phyloP scores from a whole-genome alignment of 108 stramenopile genomes.

The Nannochloropsis oceanica region DNA sequence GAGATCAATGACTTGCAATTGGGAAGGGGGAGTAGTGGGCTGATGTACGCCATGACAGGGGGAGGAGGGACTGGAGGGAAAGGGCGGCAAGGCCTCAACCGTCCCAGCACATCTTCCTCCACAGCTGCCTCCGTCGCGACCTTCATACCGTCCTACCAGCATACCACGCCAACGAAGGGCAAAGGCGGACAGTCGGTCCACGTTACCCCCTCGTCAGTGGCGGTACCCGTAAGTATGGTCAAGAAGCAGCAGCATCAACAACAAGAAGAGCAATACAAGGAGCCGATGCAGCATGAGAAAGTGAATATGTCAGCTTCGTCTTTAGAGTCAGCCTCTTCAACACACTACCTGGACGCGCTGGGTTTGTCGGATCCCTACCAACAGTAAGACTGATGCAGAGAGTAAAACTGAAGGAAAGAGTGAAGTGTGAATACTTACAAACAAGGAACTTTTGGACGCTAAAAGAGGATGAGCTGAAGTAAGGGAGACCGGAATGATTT shows the following conservation, averaged over 20 bases:
- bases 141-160: background rate
- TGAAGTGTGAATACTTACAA: background rate
- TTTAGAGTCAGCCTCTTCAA: background rate
- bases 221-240: too few relatives aligned
- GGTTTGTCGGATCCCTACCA: background rate
- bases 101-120: background rate
- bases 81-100: background rate
- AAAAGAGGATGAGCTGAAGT: too few relatives aligned
- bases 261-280: too few relatives aligned
- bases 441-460: background rate
- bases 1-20: constrained; percentile 34
- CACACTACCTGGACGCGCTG: background rate
- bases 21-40: background rate
- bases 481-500: too few relatives aligned
- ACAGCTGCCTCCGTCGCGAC: background rate
- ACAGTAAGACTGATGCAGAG: background rate
- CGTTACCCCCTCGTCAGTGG: too few relatives aligned
- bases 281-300: background rate
- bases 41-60: background rate
- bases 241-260: too few relatives aligned
- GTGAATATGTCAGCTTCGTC: background rate
- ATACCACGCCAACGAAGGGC: too few relatives aligned
- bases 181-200: too few relatives aligned
- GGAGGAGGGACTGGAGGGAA: background rate
- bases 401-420: background rate